Conservation (phyloP, 1,284 basidiomycete species). For the Pseudozyma sp. region DNA sequence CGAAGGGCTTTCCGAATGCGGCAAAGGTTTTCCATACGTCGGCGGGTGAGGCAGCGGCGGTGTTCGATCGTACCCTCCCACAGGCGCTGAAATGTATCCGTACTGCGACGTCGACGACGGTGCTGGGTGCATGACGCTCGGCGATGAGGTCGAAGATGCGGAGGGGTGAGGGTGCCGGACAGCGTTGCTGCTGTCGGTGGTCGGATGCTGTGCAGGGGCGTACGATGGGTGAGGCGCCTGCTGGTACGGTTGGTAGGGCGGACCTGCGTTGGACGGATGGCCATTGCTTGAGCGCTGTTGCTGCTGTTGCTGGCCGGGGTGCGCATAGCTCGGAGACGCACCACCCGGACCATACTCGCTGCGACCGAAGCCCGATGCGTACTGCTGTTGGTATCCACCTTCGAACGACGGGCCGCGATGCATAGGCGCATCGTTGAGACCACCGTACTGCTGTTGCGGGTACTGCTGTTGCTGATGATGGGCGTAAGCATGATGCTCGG, state of each 20-base stretch:
- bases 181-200: conserved; percentile 1
- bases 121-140: not conserved
- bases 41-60: conserved; percentile 19
- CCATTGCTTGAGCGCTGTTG: not conserved
- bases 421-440: conserved; percentile 4
- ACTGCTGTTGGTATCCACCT: conserved; percentile 3
- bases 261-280: conserved; percentile 1
- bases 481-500: conserved; percentile 12
- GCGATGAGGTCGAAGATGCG: conserved; percentile 1
- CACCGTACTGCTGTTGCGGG: conserved; percentile 7
- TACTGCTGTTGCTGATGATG: conserved; percentile 8
- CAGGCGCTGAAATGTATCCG: conserved; percentile 23
- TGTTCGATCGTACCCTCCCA: conserved; percentile 17
- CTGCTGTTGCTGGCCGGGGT: conserved; percentile 7
- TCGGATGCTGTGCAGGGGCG: not conserved
- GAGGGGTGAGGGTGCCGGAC: conserved; percentile 1
- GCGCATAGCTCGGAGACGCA: conserved; percentile 13
- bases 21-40: conserved; percentile 24
- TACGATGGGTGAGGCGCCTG: conserved; percentile 10
- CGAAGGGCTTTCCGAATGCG: conserved; percentile 1
- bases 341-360: conserved; percentile 8
- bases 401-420: conserved; percentile 11
- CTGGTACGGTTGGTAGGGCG: conserved; percentile 10
- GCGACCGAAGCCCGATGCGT: not conserved
- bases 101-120: conserved; percentile 18